These are phyloP conservation scores for Trichoderma reesei DNA, from an alignment of 495 filamentous ascomycete genomes.

Conservation along the genomic window DNA sequence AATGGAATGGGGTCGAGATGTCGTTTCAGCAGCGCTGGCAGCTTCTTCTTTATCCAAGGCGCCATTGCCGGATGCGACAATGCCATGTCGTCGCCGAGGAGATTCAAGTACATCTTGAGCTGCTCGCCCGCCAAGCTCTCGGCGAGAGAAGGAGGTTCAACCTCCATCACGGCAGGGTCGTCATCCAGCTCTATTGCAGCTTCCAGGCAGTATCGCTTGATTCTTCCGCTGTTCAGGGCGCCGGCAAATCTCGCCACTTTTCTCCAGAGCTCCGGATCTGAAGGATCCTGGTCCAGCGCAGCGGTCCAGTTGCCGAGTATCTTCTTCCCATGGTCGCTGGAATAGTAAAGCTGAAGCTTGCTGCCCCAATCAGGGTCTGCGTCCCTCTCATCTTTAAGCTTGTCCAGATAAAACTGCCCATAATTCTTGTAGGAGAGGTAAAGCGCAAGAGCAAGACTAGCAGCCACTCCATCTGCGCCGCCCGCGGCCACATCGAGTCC, in stretches of 20 bases:
- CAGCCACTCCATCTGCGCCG: slow-evolving; percentile 61
- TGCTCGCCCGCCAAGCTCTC: slow-evolving; percentile 77
- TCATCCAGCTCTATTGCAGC: slow-evolving; percentile 84
- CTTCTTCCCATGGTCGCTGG: slow-evolving; percentile 18
- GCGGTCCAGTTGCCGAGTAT: slow-evolving; percentile 55
- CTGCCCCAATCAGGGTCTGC: slow-evolving; percentile 18
- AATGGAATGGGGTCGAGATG: slow-evolving; percentile 71
- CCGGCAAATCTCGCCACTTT: slow-evolving; percentile 68
- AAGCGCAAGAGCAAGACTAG: slow-evolving; percentile 75
- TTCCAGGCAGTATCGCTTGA: slow-evolving; percentile 82
- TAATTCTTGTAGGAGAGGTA: slow-evolving; percentile 93
- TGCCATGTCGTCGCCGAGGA: slow-evolving; percentile 63
- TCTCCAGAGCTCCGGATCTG: slow-evolving; percentile 91
- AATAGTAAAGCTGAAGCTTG: background rate
- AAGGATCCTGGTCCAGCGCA: slow-evolving; percentile 81
- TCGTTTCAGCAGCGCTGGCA: slow-evolving; percentile 53
- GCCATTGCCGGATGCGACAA: slow-evolving; percentile 57
- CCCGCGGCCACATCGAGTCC: slow-evolving; percentile 45
- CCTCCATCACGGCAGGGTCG: slow-evolving; percentile 54
- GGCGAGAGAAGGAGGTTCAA: slow-evolving; percentile 72
- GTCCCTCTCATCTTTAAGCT: slow-evolving; percentile 42
- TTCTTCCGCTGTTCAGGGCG: slow-evolving; percentile 62
- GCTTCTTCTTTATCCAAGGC: slow-evolving; percentile 48
- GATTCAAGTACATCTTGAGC: slow-evolving; percentile 53
- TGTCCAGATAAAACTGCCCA: slow-evolving; percentile 79